These are phyloP conservation scores for Naumovozyma castellii DNA, from an alignment of 805 yeast genomes.

Conservation along the genomic window DNA sequence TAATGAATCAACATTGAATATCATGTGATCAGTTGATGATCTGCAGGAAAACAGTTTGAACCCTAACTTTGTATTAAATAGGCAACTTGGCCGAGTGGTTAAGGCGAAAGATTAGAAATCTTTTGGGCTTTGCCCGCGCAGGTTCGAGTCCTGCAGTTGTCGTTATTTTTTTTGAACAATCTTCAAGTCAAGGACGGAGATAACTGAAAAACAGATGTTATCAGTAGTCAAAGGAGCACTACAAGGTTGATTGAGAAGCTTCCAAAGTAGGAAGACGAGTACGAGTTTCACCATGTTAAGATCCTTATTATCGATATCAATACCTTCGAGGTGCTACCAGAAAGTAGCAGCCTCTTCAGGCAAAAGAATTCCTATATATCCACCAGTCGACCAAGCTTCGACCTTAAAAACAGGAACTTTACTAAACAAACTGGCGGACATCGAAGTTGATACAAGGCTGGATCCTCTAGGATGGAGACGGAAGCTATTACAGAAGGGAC, in stretches of 20 bases:
- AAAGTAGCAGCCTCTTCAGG: conserved; percentile 1
- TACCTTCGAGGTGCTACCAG: neutral
- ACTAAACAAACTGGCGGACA: conserved; percentile 10
- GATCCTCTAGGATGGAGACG: conserved; percentile 69
- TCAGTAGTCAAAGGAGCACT: too few relatives aligned
- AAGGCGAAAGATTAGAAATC: conserved; percentile 57
- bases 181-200: too few relatives aligned
- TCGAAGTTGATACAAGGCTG: conserved; percentile 45
- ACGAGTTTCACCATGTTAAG: too few relatives aligned
- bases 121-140: conserved; percentile 53
- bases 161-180: conserved; percentile 38
- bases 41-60: too few relatives aligned
- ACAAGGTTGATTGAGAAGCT: too few relatives aligned
- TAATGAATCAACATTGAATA: too few relatives aligned
- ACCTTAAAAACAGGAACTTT: conserved; percentile 1
- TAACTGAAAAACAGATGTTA: too few relatives aligned
- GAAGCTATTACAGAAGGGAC: conserved; percentile 39
- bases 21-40: too few relatives aligned
- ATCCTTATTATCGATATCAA: too few relatives aligned
- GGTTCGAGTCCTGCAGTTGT: conserved; percentile 70
- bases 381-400: conserved; percentile 15
- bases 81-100: conserved; percentile 57
- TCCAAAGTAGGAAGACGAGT: too few relatives aligned
- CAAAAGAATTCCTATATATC: conserved; percentile 26
- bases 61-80: too few relatives aligned